Percentiles rank a stretch among this genome's conserved stretches.
Evolutionary conservation across 139 green algal species (phyloP).

Genomic region (Monoraphidium neglectum): DNA sequence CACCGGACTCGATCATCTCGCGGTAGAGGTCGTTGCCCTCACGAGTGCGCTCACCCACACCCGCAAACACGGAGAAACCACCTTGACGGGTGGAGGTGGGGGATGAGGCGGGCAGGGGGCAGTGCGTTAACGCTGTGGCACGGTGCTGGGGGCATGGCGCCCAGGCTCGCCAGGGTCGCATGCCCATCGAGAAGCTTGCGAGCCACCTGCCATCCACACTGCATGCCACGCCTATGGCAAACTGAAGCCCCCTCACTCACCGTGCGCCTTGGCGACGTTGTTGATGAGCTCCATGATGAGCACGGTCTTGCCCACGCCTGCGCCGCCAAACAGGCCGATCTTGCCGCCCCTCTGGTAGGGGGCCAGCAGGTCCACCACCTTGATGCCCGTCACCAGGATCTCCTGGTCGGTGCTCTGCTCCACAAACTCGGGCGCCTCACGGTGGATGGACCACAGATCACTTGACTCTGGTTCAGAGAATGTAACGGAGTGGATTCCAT

Average conservation of each 20-base stretch:
- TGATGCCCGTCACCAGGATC: slow-evolving; percentile 99
- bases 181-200: too few species aligned
- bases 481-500: neutral
- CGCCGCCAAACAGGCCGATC: slow-evolving; percentile 99
- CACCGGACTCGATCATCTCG: slow-evolving; percentile 98
- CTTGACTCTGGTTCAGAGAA: slow-evolving; percentile 68
- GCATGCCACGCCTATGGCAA: too few species aligned
- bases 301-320: slow-evolving; percentile 99
- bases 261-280: slow-evolving; percentile 99
- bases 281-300: slow-evolving; percentile 99
- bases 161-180: too few species aligned
- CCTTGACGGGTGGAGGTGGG: slow-evolving; percentile 43
- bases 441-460: slow-evolving; percentile 91
- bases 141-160: too few species aligned
- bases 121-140: too few species aligned
- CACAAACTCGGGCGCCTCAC: slow-evolving; percentile 92
- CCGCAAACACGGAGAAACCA: slow-evolving; percentile 99
- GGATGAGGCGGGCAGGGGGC: too few species aligned
- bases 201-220: too few species aligned
- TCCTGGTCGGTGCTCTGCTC: slow-evolving; percentile 98
- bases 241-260: too few species aligned
- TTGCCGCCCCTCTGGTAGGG: slow-evolving; percentile 99
- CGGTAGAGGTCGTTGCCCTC: slow-evolving; percentile 99
- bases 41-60: slow-evolving; percentile 98
- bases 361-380: slow-evolving; percentile 99